A percentile compares a stretch with the other conserved stretches of the same genome.
Conservation (phyloP, 345 rosid species). For the Mangifera indica region DNA sequence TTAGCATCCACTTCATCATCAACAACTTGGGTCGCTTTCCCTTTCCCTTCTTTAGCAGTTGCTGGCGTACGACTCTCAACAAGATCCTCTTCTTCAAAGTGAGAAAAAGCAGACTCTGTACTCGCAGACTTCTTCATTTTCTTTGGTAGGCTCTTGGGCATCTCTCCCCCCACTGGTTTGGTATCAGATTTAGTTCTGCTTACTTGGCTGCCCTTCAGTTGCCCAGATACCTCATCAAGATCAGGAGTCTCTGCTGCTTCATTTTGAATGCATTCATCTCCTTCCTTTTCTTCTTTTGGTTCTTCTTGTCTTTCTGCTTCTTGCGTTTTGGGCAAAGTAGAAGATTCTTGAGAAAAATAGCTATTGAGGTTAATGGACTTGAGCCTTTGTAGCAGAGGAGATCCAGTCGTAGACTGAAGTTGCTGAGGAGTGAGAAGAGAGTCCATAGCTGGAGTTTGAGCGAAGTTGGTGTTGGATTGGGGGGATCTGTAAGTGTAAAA, state of each 20-base stretch:
- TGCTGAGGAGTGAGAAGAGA: conserved; percentile 33
- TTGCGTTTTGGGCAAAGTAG: conserved; percentile 7
- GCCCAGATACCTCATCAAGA: conserved; percentile 56
- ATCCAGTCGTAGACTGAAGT: conserved; percentile 39
- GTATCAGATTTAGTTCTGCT: conserved; percentile 59
- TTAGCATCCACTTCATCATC: conserved; percentile 73
- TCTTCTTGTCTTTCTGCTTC: not conserved
- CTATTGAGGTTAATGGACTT: conserved; percentile 60
- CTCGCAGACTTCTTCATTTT: conserved; percentile 92
- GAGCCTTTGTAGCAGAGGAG: conserved; percentile 60
- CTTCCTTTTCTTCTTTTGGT: conserved; percentile 1
- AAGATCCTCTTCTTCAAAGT: conserved; percentile 49
- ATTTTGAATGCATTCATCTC: not conserved
- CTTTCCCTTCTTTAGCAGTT: conserved; percentile 48
- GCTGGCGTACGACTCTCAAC: conserved; percentile 61
- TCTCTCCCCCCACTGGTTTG: conserved; percentile 50
- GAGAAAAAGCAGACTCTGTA: conserved; percentile 53
- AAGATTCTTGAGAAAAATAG: conserved; percentile 53
- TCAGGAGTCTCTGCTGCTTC: conserved; percentile 34
- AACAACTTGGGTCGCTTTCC: conserved; percentile 35
- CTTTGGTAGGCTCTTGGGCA: conserved; percentile 52
- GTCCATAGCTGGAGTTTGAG: conserved; percentile 29
- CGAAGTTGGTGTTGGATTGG: conserved; percentile 35
- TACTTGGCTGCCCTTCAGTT: conserved; percentile 39
- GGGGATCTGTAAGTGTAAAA: conserved; percentile 42